Conservation (phyloP, 352 stramenopile genomes). For the Aphanomyces cochlioides region DNA sequence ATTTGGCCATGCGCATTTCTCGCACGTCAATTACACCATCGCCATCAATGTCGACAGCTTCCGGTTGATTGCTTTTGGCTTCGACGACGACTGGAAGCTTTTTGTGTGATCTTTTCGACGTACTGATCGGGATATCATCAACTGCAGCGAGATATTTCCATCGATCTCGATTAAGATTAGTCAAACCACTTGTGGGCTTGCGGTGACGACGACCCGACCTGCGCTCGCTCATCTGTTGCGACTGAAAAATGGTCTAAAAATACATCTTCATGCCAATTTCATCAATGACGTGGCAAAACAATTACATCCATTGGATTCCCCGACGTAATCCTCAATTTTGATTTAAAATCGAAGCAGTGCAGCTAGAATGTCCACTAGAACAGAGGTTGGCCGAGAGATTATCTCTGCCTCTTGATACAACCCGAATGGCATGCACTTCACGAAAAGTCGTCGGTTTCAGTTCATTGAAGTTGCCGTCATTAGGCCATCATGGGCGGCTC, state of each 20-base stretch:
- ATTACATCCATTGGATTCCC: no score
- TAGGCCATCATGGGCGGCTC: background rate
- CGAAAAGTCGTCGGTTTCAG: no score
- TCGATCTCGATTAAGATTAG: slow-evolving; percentile 17
- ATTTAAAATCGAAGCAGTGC: no score
- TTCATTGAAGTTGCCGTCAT: no score
- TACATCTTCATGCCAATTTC: no score
- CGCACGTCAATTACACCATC: slow-evolving; percentile 61
- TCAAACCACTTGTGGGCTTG: background rate
- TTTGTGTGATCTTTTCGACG: background rate
- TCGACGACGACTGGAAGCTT: background rate
- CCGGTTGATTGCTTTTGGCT: background rate
- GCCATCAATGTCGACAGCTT: slow-evolving; percentile 50
- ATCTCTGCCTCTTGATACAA: no score
- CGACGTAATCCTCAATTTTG: no score
- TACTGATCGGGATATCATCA: slow-evolving; percentile 7
- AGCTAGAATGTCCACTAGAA: no score
- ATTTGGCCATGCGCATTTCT: slow-evolving; percentile 64
- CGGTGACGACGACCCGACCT: slow-evolving; percentile 12
- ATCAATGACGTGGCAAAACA: no score
- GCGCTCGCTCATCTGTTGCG: background rate
- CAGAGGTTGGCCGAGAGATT: no score
- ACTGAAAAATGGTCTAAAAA: no score
- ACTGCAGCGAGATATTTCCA: slow-evolving; percentile 19
- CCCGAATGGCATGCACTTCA: no score